Percentiles rank a stretch among this genome's conserved stretches.
Conservation (phyloP, 2,329 filamentous ascomycete species). For the Trichoderma sp. region DNA sequence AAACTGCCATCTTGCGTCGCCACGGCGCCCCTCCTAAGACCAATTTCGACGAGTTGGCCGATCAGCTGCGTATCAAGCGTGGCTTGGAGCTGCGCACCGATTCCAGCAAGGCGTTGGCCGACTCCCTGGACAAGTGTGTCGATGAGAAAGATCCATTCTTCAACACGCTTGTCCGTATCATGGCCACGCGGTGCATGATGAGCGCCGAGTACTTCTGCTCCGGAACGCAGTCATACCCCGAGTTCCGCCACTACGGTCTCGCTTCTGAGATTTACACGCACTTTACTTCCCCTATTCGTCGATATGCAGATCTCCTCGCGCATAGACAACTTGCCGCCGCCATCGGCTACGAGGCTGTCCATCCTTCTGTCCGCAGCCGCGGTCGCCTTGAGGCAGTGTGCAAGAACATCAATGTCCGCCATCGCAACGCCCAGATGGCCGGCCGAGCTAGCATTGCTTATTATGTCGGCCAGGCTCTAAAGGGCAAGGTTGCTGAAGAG, state of each 20-base stretch:
- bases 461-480: slow-evolving; percentile 94
- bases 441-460: slow-evolving; percentile 94
- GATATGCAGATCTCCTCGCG: slow-evolving; percentile 94
- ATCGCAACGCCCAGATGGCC: slow-evolving; percentile 95
- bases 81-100: slow-evolving; percentile 77
- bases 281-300: slow-evolving; percentile 94
- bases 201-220: slow-evolving; percentile 98
- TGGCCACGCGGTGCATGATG: slow-evolving; percentile 99
- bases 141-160: slow-evolving; percentile 87
- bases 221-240: slow-evolving; percentile 85
- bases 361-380: slow-evolving; percentile 75
- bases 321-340: slow-evolving; percentile 93
- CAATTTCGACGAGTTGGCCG: slow-evolving; percentile 91
- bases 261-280: slow-evolving; percentile 98
- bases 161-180: slow-evolving; percentile 95
- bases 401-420: slow-evolving; percentile 96
- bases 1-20: slow-evolving; percentile 89
- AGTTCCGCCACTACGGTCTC: slow-evolving; percentile 95
- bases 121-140: slow-evolving; percentile 81
- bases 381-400: slow-evolving; percentile 88
- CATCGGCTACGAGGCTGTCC: slow-evolving; percentile 87
- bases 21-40: slow-evolving; percentile 90
- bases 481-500: slow-evolving; percentile 71
- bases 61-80: slow-evolving; percentile 86
- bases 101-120: slow-evolving; percentile 88